These are phyloP conservation scores for Yarrowia yakushimensis DNA, from an alignment of 805 yeast genomes.

Conservation along the genomic window DNA sequence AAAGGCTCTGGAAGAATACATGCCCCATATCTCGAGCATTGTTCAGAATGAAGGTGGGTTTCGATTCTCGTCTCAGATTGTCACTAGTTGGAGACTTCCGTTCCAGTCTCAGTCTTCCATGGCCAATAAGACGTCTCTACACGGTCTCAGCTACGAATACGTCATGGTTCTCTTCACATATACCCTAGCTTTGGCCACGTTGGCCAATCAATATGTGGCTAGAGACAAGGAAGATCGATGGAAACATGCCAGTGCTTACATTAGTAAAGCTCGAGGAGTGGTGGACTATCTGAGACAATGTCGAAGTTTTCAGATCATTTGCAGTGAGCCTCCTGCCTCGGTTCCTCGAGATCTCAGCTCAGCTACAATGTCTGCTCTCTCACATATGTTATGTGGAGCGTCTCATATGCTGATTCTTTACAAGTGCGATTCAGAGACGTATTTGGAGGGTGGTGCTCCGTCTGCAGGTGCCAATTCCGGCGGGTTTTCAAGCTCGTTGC, in stretches of 20 bases:
- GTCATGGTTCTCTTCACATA: constrained; percentile 32
- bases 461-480: background rate
- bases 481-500: constrained; percentile 27
- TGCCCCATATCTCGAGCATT: constrained; percentile 32
- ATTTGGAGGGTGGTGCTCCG: constrained; percentile 2
- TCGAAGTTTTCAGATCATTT: constrained; percentile 26
- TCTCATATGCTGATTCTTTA: constrained; percentile 34
- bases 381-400: constrained; percentile 32
- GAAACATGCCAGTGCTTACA: constrained; percentile 34
- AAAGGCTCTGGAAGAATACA: constrained; percentile 34
- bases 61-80: constrained; percentile 8
- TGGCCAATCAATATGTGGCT: constrained; percentile 27
- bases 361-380: constrained; percentile 28
- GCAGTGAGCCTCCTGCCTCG: constrained; percentile 24
- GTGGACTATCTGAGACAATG: constrained; percentile 30
- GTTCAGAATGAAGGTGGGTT: constrained; percentile 28
- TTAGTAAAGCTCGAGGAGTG: constrained; percentile 32
- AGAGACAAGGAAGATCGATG: constrained; percentile 27
- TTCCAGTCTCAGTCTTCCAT: constrained; percentile 25
- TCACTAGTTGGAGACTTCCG: constrained; percentile 35
- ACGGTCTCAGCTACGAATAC: constrained; percentile 30
- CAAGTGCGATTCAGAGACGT: constrained; percentile 31
- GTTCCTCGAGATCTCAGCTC: constrained; percentile 33
- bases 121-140: constrained; percentile 25
- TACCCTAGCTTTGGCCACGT: constrained; percentile 28